Conservation (phyloP, 306 rosid genomes). For the Herpetospermum pedunculosum region DNA sequence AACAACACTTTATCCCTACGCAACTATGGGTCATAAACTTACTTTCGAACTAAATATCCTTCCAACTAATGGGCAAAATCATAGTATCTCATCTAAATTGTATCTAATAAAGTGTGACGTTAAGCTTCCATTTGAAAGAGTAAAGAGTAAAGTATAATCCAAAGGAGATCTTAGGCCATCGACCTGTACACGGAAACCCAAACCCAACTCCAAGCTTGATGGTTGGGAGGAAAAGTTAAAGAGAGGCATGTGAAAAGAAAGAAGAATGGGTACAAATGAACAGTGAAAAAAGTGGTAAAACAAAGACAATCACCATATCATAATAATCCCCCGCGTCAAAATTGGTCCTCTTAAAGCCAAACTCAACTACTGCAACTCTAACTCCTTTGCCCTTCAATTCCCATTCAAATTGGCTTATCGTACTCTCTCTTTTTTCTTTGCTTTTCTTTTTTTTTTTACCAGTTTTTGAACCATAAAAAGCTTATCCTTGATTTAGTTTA, state of each 20-base stretch:
- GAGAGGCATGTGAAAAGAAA: neutral
- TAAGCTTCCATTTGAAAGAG: too few relatives aligned
- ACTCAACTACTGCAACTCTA: neutral
- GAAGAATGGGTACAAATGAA: neutral
- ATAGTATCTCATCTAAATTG: too few relatives aligned
- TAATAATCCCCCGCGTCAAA: neutral
- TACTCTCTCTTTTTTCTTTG: neutral
- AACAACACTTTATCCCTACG: too few relatives aligned
- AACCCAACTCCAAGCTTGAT: neutral
- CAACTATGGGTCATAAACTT: too few relatives aligned
- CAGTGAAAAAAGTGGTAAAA: slow-evolving; percentile 2
- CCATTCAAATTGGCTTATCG: neutral
- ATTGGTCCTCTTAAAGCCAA: neutral
- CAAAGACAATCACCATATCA: neutral
- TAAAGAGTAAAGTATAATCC: neutral
- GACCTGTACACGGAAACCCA: neutral
- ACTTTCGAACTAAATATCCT: too few relatives aligned
- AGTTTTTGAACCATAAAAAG: neutral
- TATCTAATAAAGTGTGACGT: too few relatives aligned
- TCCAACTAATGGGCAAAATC: too few relatives aligned
- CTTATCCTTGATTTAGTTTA: neutral
- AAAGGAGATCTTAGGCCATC: neutral
- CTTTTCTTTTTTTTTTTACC: neutral
- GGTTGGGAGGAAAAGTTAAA: neutral
- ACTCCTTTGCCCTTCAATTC: neutral